Conservation (phyloP, 176 grass and related monocot species). For the Dendrocalamus sinicus region DNA sequence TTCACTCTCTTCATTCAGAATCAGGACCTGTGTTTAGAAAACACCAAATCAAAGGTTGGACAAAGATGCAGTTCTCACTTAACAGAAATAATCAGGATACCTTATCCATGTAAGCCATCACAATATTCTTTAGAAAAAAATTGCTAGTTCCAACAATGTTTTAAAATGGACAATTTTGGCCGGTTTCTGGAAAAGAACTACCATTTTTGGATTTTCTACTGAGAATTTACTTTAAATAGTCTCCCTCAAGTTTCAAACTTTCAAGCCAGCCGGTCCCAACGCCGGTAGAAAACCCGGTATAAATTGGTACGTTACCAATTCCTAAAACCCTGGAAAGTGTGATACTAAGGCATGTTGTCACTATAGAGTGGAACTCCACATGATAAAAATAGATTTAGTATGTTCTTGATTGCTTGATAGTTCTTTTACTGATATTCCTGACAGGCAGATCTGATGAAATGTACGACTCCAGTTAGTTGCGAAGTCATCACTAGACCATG, state of each 20-base stretch:
- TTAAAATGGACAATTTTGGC: neutral
- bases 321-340: conserved; percentile 9
- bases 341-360: neutral
- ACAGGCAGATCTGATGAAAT: conserved; percentile 3
- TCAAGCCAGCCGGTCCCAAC: neutral
- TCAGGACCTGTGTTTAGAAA: conserved; percentile 69
- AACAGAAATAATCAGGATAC: conserved; percentile 16
- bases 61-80: conserved; percentile 33
- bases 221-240: conserved; percentile 5
- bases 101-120: conserved; percentile 11
- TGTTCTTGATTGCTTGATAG: conserved; percentile 15
- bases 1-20: conserved; percentile 82
- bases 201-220: neutral
- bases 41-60: conserved; percentile 45
- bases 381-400: neutral
- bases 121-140: conserved; percentile 26
- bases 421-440: conserved; percentile 24
- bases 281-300: neutral
- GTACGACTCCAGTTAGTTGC: conserved; percentile 1
- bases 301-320: neutral
- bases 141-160: neutral
- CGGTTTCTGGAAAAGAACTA: neutral
- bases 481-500: conserved; percentile 10
- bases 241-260: conserved; percentile 1
- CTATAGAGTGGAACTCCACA: conserved; percentile 12